Evolutionary conservation across 129 eudicot genomes (phyloP), one percentile per base, ranked within the genome.

Genomic region (Mikania micrantha): DNA sequence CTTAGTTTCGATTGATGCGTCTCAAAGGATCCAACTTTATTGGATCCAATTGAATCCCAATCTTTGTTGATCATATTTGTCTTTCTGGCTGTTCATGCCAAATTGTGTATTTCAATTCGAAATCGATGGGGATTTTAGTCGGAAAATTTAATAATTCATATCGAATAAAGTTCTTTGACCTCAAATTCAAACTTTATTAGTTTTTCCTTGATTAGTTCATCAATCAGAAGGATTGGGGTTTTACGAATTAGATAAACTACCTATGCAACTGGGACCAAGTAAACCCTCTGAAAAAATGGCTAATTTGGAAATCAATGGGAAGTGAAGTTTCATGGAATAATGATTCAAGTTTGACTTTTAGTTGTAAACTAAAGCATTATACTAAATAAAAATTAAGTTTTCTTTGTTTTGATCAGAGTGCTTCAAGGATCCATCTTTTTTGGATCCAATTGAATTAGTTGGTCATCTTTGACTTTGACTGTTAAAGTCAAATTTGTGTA

Each of bases 31-130:
- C 19, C 20, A 64, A 29, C 39, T 75, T 48, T 19, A 69, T 67
- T 60, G 20, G 70, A 50, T 76, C 19, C 15, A 24, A 11, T 75
- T 6, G 4, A 32, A 45, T 47, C 48, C 57, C 54, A 12, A 39
- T 58, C 39, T 42, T 60, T 54, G 20, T 3, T 67, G 47, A 65
- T 67, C 40, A 49, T 67, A 7, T 16, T 67, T 75, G 70, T 61
- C 70, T 60, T 71, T 71, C 34, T 32, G 21, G 1, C 6, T 20
- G 4, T 29, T 42, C 52, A 40, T 16, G 13, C 71, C 42, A 35
- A 36, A n/a, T 31, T 49, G 13, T 53, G 60, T 41, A 15, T 44
- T 49, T 49, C 9, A 6, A 16, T 44, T 29, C 10, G 31, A 21
- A 22, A n/a, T 42, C n/a, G 32, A 15, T 9, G 15, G 35, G 17